phyloP scores from a whole-genome alignment of 805 yeast genomes.

The Candida maesae region DNA sequence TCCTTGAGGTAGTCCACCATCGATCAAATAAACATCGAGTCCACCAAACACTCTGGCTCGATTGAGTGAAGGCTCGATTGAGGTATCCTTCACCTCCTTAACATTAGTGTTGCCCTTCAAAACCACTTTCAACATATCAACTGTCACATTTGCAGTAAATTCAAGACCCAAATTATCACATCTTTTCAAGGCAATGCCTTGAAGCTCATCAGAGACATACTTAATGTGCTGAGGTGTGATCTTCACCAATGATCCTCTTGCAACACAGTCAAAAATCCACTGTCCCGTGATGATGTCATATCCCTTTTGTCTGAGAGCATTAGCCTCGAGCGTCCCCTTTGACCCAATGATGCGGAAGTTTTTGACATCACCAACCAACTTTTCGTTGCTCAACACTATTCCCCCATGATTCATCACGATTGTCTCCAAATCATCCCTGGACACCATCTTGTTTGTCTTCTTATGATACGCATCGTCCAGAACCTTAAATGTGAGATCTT shows the following conservation, averaged over 20 bases:
- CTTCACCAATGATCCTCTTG: constrained; percentile 36
- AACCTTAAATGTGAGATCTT: constrained; percentile 44
- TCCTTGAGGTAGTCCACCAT: constrained; percentile 9
- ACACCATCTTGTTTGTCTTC: constrained; percentile 22
- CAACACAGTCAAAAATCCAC: constrained; percentile 72
- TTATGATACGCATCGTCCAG: constrained; percentile 43
- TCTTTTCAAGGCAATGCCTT: constrained; percentile 28
- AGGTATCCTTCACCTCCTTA: constrained; percentile 3
- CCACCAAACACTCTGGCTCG: constrained; percentile 33
- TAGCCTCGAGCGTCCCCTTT: constrained; percentile 36
- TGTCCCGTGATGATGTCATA: constrained; percentile 60
- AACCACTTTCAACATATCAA: constrained; percentile 9
- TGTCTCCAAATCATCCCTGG: constrained; percentile 34
- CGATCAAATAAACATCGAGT: constrained; percentile 32
- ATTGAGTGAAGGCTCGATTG: constrained; percentile 6
- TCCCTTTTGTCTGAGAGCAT: constrained; percentile 39
- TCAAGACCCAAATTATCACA: constrained; percentile 67
- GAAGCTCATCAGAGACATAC: constrained; percentile 32
- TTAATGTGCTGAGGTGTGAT: constrained; percentile 62
- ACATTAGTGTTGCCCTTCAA: constrained; percentile 13
- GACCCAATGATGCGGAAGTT: constrained; percentile 35
- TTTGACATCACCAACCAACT: constrained; percentile 14
- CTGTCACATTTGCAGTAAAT: constrained; percentile 31
- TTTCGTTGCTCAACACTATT: constrained; percentile 32
- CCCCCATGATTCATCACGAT: constrained; percentile 51